A percentile compares a stretch with the other conserved stretches of the same genome.
These are phyloP conservation scores for Saksenaea vasiformis DNA, from an alignment of 371 early-diverging fungal genomes.

Conservation along the genomic window DNA sequence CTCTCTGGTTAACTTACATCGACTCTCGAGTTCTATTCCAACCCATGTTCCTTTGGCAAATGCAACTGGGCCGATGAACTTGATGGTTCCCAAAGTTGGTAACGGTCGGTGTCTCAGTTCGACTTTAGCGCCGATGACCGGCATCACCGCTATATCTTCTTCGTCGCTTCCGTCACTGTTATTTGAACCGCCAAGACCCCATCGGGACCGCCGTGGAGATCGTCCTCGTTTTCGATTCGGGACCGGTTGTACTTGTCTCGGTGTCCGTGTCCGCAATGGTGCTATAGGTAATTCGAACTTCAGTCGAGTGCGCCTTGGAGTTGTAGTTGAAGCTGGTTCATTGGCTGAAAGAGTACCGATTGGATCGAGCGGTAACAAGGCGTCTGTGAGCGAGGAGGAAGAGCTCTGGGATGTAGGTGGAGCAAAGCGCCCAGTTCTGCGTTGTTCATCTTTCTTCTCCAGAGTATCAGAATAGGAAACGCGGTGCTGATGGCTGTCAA, in stretches of 20 bases:
- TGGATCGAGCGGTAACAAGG: slow-evolving; percentile 22
- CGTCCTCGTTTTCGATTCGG: slow-evolving; percentile 9
- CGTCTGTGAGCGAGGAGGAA: slow-evolving; percentile 19
- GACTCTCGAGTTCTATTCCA: slow-evolving; percentile 46
- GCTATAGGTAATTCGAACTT: slow-evolving; percentile 26
- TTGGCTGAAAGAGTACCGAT: neutral
- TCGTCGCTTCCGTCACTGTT: slow-evolving; percentile 24
- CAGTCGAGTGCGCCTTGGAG: slow-evolving; percentile 22
- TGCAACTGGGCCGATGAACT: slow-evolving; percentile 42
- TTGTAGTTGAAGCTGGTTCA: neutral
- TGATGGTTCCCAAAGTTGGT: slow-evolving; percentile 43
- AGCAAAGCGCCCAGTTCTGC: neutral
- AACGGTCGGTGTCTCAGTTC: slow-evolving; percentile 42
- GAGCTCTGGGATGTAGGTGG: slow-evolving; percentile 10
- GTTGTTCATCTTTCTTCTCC: neutral
- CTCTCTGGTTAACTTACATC: slow-evolving; percentile 28
- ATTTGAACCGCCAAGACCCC: slow-evolving; percentile 18
- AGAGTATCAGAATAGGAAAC: neutral
- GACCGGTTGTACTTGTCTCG: neutral
- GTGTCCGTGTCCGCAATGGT: slow-evolving; percentile 10
- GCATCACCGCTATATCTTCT: slow-evolving; percentile 22
- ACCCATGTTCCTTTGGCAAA: slow-evolving; percentile 50
- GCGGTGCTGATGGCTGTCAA: slow-evolving; percentile 6
- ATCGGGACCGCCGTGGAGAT: slow-evolving; percentile 21
- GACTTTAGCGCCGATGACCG: slow-evolving; percentile 40